Evolutionary conservation across 768 basidiomycete genomes (phyloP).

Genomic region (Suillus variegatus): DNA sequence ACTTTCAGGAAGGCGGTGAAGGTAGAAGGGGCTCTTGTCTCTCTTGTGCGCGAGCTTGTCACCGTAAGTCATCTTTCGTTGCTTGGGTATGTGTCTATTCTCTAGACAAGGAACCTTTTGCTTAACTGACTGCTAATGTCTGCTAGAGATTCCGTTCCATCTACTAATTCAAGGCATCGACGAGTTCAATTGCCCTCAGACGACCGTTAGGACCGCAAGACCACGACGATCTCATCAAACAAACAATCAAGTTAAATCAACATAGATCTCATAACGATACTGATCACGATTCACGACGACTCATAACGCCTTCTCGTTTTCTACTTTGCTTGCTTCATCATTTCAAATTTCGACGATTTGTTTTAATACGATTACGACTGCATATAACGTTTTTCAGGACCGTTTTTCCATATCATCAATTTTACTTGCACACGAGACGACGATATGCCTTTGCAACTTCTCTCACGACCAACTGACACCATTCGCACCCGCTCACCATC

Average conservation of each 20-base stretch:
- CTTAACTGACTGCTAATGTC: not conserved
- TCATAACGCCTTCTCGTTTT: slow-evolving; percentile 4
- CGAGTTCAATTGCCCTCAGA: slow-evolving; percentile 23
- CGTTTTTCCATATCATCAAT: slow-evolving; percentile 11
- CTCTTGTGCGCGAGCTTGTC: slow-evolving; percentile 22
- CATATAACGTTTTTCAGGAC: slow-evolving; percentile 26
- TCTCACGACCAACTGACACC: slow-evolving; percentile 31
- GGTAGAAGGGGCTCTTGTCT: slow-evolving; percentile 13
- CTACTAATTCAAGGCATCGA: slow-evolving; percentile 23
- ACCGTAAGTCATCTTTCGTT: slow-evolving; percentile 29
- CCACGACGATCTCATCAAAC: slow-evolving; percentile 16
- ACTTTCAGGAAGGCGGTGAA: slow-evolving; percentile 20
- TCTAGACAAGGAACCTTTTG: not conserved
- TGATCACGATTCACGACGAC: slow-evolving; percentile 28
- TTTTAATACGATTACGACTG: slow-evolving; percentile 27
- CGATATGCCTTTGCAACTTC: slow-evolving; percentile 30
- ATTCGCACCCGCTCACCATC: slow-evolving; percentile 29
- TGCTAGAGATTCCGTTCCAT: slow-evolving; percentile 16
- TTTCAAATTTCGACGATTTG: slow-evolving; percentile 21
- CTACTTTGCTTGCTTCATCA: slow-evolving; percentile 8
- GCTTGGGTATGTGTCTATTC: slow-evolving; percentile 20
- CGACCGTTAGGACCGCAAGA: slow-evolving; percentile 16
- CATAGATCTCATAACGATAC: slow-evolving; percentile 20
- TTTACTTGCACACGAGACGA: slow-evolving; percentile 8
- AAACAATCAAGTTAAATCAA: slow-evolving; percentile 19